These are phyloP conservation scores for Pseudoscleropodium purum DNA, from an alignment of 225 moss, liverwort and hornwort species.

Conservation along the genomic window DNA sequence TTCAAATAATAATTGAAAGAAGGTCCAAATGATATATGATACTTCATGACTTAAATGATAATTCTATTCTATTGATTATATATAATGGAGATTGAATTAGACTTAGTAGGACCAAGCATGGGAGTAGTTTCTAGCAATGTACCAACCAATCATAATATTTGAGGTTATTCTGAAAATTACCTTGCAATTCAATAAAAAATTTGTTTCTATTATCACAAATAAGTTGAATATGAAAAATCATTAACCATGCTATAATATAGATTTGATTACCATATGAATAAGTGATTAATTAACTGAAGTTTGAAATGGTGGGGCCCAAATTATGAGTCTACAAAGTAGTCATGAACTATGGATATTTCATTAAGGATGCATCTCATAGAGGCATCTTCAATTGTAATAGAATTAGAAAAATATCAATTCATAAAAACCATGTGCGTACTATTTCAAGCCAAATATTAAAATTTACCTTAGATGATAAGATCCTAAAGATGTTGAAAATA, in stretches of 20 bases:
- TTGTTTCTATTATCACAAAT: not conserved
- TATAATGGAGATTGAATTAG: not conserved
- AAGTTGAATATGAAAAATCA: not conserved
- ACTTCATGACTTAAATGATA: no score
- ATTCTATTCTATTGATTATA: no score
- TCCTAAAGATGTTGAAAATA: not conserved
- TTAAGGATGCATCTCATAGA: not conserved
- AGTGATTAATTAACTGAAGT: not conserved
- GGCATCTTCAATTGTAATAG: not conserved
- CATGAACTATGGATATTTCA: not conserved
- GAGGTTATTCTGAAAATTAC: not conserved
- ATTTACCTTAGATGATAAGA: not conserved
- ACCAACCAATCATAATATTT: not conserved
- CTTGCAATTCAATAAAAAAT: not conserved
- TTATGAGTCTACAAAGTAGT: not conserved
- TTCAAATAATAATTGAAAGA: no score
- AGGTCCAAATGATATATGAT: no score
- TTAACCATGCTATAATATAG: not conserved
- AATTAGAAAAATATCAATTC: not conserved
- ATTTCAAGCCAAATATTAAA: not conserved
- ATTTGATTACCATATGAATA: not conserved
- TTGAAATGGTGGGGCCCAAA: not conserved
- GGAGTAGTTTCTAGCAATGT: not conserved
- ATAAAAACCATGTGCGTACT: not conserved
- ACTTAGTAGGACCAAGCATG: not conserved